phyloP scores from a whole-genome alignment of 192 early-diverging fungal genomes.

The Gonapodya prolifera region DNA sequence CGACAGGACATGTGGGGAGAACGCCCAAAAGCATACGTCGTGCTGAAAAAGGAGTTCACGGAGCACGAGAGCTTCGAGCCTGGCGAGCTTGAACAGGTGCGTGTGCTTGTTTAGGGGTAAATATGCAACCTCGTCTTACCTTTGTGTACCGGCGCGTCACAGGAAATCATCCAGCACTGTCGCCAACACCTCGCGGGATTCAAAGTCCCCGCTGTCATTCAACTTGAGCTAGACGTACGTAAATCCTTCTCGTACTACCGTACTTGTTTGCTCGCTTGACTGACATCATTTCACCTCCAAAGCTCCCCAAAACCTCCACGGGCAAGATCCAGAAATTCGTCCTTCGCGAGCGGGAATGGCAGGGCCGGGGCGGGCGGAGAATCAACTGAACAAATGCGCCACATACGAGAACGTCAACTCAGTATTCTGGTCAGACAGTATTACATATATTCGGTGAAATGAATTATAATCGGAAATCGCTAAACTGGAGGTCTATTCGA shows the following conservation, averaged over 20 bases:
- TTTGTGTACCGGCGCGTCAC: too few relatives aligned
- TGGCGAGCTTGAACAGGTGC: not conserved
- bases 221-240: too few relatives aligned
- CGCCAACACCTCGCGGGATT: not conserved
- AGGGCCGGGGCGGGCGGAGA: not conserved
- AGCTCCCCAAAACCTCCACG: not conserved
- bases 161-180: not conserved
- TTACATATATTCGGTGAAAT: too few relatives aligned
- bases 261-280: too few relatives aligned
- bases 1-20: constrained; percentile 50
- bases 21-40: constrained; percentile 19
- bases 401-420: too few relatives aligned
- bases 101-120: too few relatives aligned
- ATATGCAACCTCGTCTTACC: too few relatives aligned
- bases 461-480: constrained; percentile 3
- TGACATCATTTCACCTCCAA: too few relatives aligned
- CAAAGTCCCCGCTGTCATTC: not conserved
- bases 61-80: not conserved
- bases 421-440: too few relatives aligned
- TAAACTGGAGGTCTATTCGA: too few relatives aligned
- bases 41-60: not conserved
- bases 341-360: constrained; percentile 26
- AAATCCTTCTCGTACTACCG: too few relatives aligned
- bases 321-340: constrained; percentile 35
- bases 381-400: not conserved